Base-by-base conservation (phyloP, 345 rosid genomes). In the Bruguiera sexangula region DNA sequence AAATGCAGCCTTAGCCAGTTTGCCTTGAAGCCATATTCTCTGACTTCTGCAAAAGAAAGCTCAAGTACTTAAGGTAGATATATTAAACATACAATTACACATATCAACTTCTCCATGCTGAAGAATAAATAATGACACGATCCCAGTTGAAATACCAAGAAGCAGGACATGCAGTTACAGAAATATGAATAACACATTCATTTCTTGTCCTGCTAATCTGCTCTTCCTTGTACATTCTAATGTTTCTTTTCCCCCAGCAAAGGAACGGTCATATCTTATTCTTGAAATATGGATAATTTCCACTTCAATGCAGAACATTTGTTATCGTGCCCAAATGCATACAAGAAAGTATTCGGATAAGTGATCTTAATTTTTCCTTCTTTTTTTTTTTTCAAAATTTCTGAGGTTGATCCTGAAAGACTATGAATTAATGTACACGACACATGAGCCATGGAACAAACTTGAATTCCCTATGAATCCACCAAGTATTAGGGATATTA, bases 11-110 rank as follows among this genome's bases (percentile, higher is more conserved):
- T 83, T 22, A 19, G 50, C 18, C 50, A 11, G 18, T 15, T 13
- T 3, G 64, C 77, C 83, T 82, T 30, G 96, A 86, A 69, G 80
- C 83, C 93, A 90, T 88, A 63, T 85, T 80, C 75, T 88, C 89
- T 0, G 86, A 77, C 66, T 76, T 86, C 91, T 85, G 87, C 68
- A 66, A 75, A 63, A 36, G 63, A 9, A 31, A 63, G 37, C 30
- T 65, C 56, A 19, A 65, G 31, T 58, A 60, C 6, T 65, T 53
- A 60, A 8, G 37, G 15, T 3, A 43, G 50, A 13, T 43, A 13
- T 13, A 11, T 13, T 0, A 43, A 43, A 43, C 3, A 36, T 61
- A 30, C 34, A 19, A 18, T 9, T 52, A 27, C 20, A 6, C 26
- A 18, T 18, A 31, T 39, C 43, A 16, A 10, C 6, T 9, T 52